Conservation (phyloP, 495 filamentous ascomycete species). For the Chaetomidium leptoderma region DNA sequence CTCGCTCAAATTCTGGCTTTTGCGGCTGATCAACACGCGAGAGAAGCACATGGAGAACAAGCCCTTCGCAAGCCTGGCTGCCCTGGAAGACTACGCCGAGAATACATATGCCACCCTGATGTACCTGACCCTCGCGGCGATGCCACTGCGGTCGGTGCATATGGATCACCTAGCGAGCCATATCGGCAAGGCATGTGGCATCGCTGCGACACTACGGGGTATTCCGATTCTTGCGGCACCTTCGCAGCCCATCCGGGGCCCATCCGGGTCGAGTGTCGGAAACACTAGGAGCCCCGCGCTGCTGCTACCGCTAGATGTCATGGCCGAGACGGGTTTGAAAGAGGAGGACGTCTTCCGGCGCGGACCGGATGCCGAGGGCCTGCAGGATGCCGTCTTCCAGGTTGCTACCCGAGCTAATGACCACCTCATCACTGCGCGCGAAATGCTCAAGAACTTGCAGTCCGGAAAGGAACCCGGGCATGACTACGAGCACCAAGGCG, state of each 20-base stretch:
- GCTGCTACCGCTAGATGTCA: slow-evolving; percentile 80
- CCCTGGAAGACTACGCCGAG: slow-evolving; percentile 84
- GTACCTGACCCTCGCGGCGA: slow-evolving; percentile 75
- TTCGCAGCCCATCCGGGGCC: slow-evolving; percentile 48
- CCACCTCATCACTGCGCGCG: slow-evolving; percentile 87
- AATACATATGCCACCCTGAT: slow-evolving; percentile 91
- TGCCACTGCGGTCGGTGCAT: slow-evolving; percentile 74
- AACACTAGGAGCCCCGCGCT: slow-evolving; percentile 40
- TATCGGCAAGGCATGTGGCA: slow-evolving; percentile 89
- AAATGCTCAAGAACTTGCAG: slow-evolving; percentile 78
- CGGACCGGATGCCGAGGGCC: slow-evolving; percentile 69
- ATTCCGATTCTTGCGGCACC: slow-evolving; percentile 81
- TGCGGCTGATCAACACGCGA: slow-evolving; percentile 68
- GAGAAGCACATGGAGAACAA: slow-evolving; percentile 81
- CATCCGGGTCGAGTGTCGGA: slow-evolving; percentile 35
- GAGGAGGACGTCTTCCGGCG: slow-evolving; percentile 85
- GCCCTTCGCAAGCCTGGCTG: slow-evolving; percentile 67
- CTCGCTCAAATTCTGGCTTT: slow-evolving; percentile 76
- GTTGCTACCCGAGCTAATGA: slow-evolving; percentile 92
- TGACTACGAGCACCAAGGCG: slow-evolving; percentile 78
- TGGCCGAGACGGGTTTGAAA: slow-evolving; percentile 70
- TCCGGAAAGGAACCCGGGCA: slow-evolving; percentile 71
- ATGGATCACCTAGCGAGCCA: slow-evolving; percentile 90
- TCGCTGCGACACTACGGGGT: slow-evolving; percentile 76
- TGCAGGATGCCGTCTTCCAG: slow-evolving; percentile 83